Percentiles rank a stretch among this genome's conserved stretches.
Evolutionary conservation across 2,329 filamentous ascomycete species (phyloP).

Genomic region (Basipetospora chlamydospora): DNA sequence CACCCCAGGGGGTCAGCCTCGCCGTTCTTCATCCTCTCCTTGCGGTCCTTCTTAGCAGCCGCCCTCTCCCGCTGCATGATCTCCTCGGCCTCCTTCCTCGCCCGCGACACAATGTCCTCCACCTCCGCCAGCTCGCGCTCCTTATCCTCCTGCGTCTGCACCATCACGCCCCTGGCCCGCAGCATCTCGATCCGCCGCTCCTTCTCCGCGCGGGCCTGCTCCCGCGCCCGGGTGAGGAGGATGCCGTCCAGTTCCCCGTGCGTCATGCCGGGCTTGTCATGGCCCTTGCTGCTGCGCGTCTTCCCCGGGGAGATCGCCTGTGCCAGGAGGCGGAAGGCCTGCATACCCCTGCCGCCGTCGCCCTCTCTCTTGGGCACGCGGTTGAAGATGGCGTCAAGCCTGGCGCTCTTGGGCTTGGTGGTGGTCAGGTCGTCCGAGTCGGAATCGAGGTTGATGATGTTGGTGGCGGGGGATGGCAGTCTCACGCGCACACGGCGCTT

Average conservation of each 20-base stretch:
- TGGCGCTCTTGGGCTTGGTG: slow-evolving; percentile 30
- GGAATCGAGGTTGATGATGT: slow-evolving; percentile 26
- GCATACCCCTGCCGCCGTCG: slow-evolving; percentile 49
- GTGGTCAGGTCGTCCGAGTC: slow-evolving; percentile 57
- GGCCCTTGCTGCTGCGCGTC: slow-evolving; percentile 25
- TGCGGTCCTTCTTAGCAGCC: slow-evolving; percentile 50
- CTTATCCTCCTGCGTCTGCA: slow-evolving; percentile 78
- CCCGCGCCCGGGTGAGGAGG: slow-evolving; percentile 56
- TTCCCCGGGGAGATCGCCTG: slow-evolving; percentile 52
- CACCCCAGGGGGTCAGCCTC: slow-evolving; percentile 36
- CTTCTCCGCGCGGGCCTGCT: slow-evolving; percentile 67
- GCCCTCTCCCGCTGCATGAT: slow-evolving; percentile 66
- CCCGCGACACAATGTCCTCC: slow-evolving; percentile 77
- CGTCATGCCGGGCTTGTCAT: slow-evolving; percentile 47
- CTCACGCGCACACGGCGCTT: slow-evolving; percentile 37
- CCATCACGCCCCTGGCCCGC: slow-evolving; percentile 61
- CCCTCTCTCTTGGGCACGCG: slow-evolving; percentile 47
- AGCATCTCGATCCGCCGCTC: slow-evolving; percentile 64
- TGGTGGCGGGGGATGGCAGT: slow-evolving; percentile 25
- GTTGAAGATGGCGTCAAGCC: slow-evolving; percentile 52
- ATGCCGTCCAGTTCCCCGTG: slow-evolving; percentile 52
- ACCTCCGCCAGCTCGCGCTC: slow-evolving; percentile 69
- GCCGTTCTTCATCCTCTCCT: slow-evolving; percentile 27
- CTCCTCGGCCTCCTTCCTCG: slow-evolving; percentile 63
- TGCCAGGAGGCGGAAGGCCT: slow-evolving; percentile 58